Evolutionary conservation across 495 filamentous ascomycete species (phyloP), one percentile per base, ranked within the genome.

Genomic region (Talaromyces proteolyticus): DNA sequence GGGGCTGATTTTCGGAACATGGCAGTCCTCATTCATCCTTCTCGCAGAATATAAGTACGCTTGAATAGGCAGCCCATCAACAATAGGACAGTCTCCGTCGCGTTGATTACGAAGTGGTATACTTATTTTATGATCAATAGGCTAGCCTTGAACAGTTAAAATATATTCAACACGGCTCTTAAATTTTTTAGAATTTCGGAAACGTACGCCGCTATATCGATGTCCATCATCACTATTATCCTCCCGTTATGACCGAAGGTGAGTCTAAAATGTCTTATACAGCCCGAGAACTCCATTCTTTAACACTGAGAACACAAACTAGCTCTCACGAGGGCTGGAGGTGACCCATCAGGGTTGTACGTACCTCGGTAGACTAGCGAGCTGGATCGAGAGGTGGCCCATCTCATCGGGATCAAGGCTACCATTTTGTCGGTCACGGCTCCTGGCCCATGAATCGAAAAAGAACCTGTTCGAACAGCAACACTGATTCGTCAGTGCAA

Each of bases 401-500:
- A 57, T 34, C 55, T 56, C 19, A 53, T 65, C 24, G 58, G 52
- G 3, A 57, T 72, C 42, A 56, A 61, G 41, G 73, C 63, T 11
- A 57, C 74, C 16, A 68, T 79, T 36, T 64, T 80, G 8, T 76
- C 73, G 26, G 52, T 74, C 1, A 64, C 69, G 0, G 70, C 74
- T 1, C 77, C 76, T 0, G 75, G 74, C 7, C 55, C 69, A 0
- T 5, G 26, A 6, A 29, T 29, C 12, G 6, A 6, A 29, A 29
- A 12, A 29, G 26, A 12, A 29, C 6, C 26, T 29, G 26, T n/a
- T n/a, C n/a, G 12, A 12, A 6, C 26, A 6, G 26, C 26, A 5
- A 36, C 50, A 0, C 66, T 75, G 3, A 69, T 72, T 0, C 67
- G 75, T 17, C 41, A 64, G 44, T 39, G 59, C 2, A 78, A 81